Base-by-base conservation (phyloP, 1,284 basidiomycete genomes). In the Lentinula novae-zelandiae region DNA sequence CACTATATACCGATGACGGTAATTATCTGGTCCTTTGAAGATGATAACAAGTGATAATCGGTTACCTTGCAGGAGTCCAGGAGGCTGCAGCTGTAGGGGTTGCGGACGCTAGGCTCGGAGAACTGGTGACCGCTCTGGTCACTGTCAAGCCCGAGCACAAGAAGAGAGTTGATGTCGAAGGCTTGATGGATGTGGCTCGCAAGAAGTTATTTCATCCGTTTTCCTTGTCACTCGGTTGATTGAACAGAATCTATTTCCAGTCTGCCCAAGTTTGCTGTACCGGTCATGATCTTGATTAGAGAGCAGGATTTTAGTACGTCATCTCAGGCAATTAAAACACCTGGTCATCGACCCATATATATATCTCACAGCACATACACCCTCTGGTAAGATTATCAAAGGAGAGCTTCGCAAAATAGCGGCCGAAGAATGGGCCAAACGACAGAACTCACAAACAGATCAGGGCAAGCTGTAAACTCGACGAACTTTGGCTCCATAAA, bases 301-400 rank as follows among this genome's bases (percentile, higher is more conserved):
- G 65, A 72, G 10, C 66, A 72, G 4, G 66, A 71, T 1, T 69
- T 79, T 49, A 73, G 75, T 76, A 57, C 57, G 70, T 33, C 57
- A n/a, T 78, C 65, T 78, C 80, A 38, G 74, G 82, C 34, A 38
- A 83, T 31, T 22, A n/a, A n/a, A 40, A 27, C 31, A 7, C 6
- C 3, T 27, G 27, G 3, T 27, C 27, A 27, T 27, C 3, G 2
- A 27, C 27, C 27, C 27, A 27, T 27, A 27, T 27, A 27, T 31
- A 31, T 12, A 39, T 55, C 12, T 55, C 12, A 46, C 44, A 82
- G 78, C 77, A 54, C 76, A 77, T 57, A 84, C 81, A 42, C 77
- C 81, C 2, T 79, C 82, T 12, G 83, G 81, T 0, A 85, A 86
- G 67, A 78, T 84, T 49, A 60, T 82, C 44, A 86, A 86, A 66